Percentiles rank a stretch among this genome's conserved stretches.
These are phyloP conservation scores for Podaxis pistillaris DNA, from an alignment of 768 basidiomycete species.

Conservation along the genomic window DNA sequence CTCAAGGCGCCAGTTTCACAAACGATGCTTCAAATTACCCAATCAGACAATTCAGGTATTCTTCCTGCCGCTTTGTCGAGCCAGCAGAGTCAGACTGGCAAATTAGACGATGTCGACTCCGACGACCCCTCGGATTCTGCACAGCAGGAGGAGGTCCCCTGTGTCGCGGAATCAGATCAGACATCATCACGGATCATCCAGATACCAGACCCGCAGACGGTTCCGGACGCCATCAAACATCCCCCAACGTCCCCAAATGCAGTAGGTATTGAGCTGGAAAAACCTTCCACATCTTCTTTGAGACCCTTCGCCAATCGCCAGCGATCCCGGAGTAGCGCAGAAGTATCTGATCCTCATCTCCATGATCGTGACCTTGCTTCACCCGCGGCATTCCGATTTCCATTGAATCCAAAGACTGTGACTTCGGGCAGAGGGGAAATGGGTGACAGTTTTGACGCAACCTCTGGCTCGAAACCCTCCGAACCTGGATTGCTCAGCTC, in stretches of 20 bases:
- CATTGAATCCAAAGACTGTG: conserved; percentile 17
- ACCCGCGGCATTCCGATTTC: conserved; percentile 44
- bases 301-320: conserved; percentile 16
- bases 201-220: neutral
- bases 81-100: neutral
- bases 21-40: neutral
- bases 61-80: neutral
- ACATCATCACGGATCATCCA: neutral
- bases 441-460: neutral
- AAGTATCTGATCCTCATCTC: conserved; percentile 21
- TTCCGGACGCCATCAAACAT: neutral
- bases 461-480: neutral
- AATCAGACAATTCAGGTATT: neutral
- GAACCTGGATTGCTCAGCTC: conserved; percentile 27
- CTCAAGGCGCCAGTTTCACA: neutral
- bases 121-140: neutral
- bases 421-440: neutral
- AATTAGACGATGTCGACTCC: neutral
- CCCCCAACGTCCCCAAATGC: neutral
- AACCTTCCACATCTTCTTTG: neutral
- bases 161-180: neutral
- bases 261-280: neutral
- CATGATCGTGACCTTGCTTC: conserved; percentile 31
- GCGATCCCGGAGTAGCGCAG: conserved; percentile 7
- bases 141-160: neutral